Evolutionary conservation across 192 early-diverging fungal genomes (phyloP), one percentile per base, ranked within the genome.

Genomic region (Podila verticillata): DNA sequence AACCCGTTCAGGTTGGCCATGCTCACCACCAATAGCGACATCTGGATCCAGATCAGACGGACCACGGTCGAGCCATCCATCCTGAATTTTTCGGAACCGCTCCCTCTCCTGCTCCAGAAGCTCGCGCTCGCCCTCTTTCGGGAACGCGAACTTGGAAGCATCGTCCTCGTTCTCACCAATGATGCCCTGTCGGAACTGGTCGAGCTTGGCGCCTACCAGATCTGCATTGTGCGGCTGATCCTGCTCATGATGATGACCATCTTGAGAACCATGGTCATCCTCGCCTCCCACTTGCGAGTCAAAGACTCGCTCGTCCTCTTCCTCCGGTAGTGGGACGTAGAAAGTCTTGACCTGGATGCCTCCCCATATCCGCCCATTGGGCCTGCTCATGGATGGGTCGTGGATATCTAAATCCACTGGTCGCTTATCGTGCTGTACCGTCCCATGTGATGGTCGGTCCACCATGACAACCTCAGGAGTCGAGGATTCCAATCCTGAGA

Each of bases 101-200:
- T 24, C 22, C 24, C 12, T n/a, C 24, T 54, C 24, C 22, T 54
- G 51, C 6, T 54, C 22, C 24, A 54, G 24, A 54, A 8, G 17
- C 9, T 54, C 51, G 24, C 20, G 24, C 30, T 60, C 19, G 7
- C 56, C 61, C 2, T 67, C 60, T 39, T 58, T 44, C 5, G 20
- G 34, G 19, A 48, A 47, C 8, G 24, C 51, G 26, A 57, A 63
- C 39, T 36, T 57, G 35, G 32, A 35, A 24, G 20, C 39, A 59
- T 68, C 44, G 32, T 34, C 22, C 3, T 48, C 65, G 39, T 63
- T 30, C 6, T 29, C 26, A 7, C 28, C 28, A 49, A 79, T 79
- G 20, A 79, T 49, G 1, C 75, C 75, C n/a, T 79, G 58, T 19
- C 75, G 75, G 51, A 72, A 79, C 54, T 63, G 63, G 29, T 79